A percentile compares a stretch with the other conserved stretches of the same genome.
phyloP scores from a whole-genome alignment of 331 rosid genomes.

The Cydonia oblonga region DNA sequence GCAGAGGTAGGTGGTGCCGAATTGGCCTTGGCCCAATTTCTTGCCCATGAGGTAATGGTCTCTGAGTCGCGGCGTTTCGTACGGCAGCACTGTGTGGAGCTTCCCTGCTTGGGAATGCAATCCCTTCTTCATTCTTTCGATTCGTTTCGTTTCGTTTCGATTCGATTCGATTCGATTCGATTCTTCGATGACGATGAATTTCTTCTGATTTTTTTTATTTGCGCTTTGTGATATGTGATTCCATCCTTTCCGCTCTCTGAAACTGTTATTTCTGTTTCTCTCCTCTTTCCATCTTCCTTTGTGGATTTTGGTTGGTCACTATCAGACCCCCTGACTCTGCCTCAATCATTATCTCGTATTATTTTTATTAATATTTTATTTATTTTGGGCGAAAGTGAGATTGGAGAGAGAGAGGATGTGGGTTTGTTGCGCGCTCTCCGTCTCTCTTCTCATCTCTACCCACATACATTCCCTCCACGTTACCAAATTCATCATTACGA shows the following conservation, averaged over 20 bases:
- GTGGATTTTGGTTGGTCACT: not conserved
- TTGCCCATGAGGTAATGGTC: constrained; percentile 73
- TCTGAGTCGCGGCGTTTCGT: constrained; percentile 55
- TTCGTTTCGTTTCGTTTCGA: not conserved
- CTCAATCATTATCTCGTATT: not conserved
- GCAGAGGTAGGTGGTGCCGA: constrained; percentile 63
- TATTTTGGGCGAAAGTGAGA: not conserved
- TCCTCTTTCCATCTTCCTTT: not conserved
- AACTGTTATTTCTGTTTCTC: not conserved
- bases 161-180: not conserved
- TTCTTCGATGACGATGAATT: not conserved
- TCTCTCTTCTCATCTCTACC: too few relatives aligned
- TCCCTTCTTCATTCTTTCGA: not conserved
- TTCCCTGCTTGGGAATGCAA: too few relatives aligned
- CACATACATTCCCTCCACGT: too few relatives aligned
- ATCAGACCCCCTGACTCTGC: not conserved
- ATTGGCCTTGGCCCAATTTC: constrained; percentile 82
- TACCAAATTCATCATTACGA: too few relatives aligned
- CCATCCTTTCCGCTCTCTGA: not conserved
- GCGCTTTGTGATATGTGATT: not conserved
- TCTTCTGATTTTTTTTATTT: not conserved
- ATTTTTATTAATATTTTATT: not conserved
- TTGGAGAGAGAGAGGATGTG: not conserved
- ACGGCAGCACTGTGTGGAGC: constrained; percentile 35
- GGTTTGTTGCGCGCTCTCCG: not conserved